Conservation (phyloP, 495 filamentous ascomycete genomes). For the Neurospora sp. region DNA sequence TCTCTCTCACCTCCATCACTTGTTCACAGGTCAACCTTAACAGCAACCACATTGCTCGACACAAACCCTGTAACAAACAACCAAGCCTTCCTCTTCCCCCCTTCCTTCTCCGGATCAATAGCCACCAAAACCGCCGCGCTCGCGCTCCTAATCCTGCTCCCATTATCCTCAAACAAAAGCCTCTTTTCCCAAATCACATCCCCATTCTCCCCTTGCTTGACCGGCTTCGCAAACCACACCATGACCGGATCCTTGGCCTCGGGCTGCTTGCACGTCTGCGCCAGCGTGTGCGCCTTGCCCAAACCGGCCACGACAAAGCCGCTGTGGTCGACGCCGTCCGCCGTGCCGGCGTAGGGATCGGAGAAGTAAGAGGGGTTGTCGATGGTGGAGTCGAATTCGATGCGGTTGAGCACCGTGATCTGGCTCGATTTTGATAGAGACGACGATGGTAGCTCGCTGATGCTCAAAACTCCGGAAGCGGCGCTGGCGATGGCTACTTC, state of each 20-base stretch:
- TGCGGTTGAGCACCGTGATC: conserved; percentile 31
- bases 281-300: conserved; percentile 27
- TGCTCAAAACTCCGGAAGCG: conserved; percentile 18
- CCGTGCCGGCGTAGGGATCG: conserved; percentile 39
- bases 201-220: conserved; percentile 3
- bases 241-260: conserved; percentile 32
- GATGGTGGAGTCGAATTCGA: conserved; percentile 33
- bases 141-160: conserved; percentile 36
- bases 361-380: conserved; percentile 51
- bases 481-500: conserved; percentile 41
- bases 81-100: conserved; percentile 36
- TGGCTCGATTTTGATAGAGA: conserved; percentile 26
- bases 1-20: neutral
- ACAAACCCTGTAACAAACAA: conserved; percentile 49
- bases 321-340: conserved; percentile 37
- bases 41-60: conserved; percentile 41
- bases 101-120: conserved; percentile 27
- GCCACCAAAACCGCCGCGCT: conserved; percentile 46
- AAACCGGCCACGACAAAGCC: conserved; percentile 46
- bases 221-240: conserved; percentile 35
- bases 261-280: conserved; percentile 23
- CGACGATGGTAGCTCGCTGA: conserved; percentile 21
- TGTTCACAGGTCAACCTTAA: conserved; percentile 39
- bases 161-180: conserved; percentile 51
- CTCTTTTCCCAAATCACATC: conserved; percentile 27